Evolutionary conservation across 164 flowering plant species (phyloP).

Genomic region (Taxillus chinensis): DNA sequence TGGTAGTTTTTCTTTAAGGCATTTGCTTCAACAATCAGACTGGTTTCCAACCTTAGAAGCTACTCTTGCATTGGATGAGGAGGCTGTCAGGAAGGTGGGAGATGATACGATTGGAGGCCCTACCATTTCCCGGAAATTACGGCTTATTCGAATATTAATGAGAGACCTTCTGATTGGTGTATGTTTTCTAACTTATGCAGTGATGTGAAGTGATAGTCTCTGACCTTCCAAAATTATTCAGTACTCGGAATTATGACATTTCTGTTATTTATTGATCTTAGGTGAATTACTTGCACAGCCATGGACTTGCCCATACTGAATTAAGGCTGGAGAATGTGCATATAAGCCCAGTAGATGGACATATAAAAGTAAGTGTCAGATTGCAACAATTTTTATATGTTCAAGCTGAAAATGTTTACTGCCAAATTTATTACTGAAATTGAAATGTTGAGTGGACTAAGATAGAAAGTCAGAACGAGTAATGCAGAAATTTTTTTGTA

Average conservation of each 20-base stretch:
- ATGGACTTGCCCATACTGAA: constrained; percentile 98
- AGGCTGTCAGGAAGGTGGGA: constrained; percentile 76
- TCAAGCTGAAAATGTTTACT: background rate
- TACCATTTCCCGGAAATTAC: constrained; percentile 63
- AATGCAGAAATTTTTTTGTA: background rate
- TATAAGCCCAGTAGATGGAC: constrained; percentile 88
- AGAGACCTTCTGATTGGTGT: constrained; percentile 97
- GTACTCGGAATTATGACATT: background rate
- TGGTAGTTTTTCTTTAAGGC: constrained; percentile 89
- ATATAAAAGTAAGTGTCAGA: constrained; percentile 64
- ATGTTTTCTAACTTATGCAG: constrained; percentile 16
- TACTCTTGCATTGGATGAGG: constrained; percentile 89
- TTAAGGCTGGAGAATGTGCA: constrained; percentile 91
- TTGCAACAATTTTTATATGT: background rate
- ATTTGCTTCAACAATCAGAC: constrained; percentile 92
- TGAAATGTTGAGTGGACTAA: background rate
- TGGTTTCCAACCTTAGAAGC: constrained; percentile 99
- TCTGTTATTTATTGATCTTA: constrained; percentile 18
- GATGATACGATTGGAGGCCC: constrained; percentile 94
- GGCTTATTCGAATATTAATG: constrained; percentile 78
- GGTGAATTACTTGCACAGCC: constrained; percentile 98
- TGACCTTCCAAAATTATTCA: background rate
- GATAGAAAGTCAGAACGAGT: background rate
- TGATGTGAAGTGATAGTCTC: background rate
- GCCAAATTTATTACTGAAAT: background rate